phyloP scores from a whole-genome alignment of 805 yeast genomes.

The Suhomyces emberorum region DNA sequence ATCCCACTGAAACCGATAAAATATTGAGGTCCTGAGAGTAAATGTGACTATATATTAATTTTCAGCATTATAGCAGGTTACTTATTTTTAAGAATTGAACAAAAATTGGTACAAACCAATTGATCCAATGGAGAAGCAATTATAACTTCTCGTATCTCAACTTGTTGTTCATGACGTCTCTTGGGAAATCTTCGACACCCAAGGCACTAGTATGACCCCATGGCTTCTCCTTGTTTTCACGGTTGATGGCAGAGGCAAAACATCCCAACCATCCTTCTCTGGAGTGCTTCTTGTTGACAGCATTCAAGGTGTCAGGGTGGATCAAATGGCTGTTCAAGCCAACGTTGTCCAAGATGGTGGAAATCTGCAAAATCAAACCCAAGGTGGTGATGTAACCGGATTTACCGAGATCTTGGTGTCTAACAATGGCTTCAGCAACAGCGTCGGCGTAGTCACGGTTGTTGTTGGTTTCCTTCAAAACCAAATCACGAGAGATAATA shows the following conservation, averaged over 20 bases:
- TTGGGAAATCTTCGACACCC: conserved; percentile 26
- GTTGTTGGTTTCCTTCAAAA: conserved; percentile 18
- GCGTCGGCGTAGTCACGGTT: conserved; percentile 31
- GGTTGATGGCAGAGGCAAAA: conserved; percentile 30
- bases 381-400: conserved; percentile 30
- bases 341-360: conserved; percentile 33
- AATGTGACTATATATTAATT: no score
- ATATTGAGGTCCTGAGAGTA: no score
- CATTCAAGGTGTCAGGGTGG: conserved; percentile 26
- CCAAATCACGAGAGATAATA: conserved; percentile 22
- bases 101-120: no score
- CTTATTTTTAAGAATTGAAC: no score
- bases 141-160: conserved; percentile 18
- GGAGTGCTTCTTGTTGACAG: conserved; percentile 20
- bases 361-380: conserved; percentile 30
- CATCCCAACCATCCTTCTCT: conserved; percentile 30
- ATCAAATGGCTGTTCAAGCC: conserved; percentile 26
- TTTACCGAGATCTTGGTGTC: conserved; percentile 35
- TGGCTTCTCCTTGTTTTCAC: conserved; percentile 27
- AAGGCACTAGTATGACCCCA: conserved; percentile 37
- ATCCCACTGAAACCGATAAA: no score
- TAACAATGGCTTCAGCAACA: conserved; percentile 31
- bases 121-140: no score
- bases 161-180: conserved; percentile 24
- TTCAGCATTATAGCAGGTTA: no score